Evolutionary conservation across 1,284 basidiomycete species (phyloP).

Genomic region (Pisolithus thermaeus): DNA sequence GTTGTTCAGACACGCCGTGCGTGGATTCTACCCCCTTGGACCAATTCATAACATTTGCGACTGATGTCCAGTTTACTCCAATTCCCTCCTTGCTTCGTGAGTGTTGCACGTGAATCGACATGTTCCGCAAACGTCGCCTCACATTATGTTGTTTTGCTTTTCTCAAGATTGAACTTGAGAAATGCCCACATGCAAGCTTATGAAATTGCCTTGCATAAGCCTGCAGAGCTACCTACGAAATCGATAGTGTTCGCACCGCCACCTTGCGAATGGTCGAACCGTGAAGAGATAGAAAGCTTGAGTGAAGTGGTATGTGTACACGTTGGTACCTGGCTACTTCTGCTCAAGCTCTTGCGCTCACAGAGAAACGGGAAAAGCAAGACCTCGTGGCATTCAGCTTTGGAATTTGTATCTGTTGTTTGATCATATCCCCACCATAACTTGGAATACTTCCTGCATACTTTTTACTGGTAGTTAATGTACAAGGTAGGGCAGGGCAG

Average conservation of each 20-base stretch:
- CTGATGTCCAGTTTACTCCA: neutral
- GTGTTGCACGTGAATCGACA: neutral
- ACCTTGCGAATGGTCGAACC: neutral
- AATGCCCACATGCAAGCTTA: neutral
- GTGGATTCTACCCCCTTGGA: neutral
- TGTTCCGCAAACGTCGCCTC: neutral
- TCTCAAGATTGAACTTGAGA: neutral
- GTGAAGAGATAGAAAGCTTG: neutral
- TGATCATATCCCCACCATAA: neutral
- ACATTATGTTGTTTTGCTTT: too few species aligned
- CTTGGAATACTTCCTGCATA: neutral
- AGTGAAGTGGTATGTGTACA: neutral
- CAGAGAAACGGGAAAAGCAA: too few species aligned
- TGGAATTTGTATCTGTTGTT: neutral
- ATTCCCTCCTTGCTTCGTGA: neutral
- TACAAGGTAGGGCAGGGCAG: too few species aligned
- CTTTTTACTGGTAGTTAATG: too few species aligned
- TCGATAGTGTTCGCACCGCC: slow-evolving; percentile 1
- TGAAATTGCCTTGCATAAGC: neutral
- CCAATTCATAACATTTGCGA: neutral
- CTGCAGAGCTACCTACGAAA: neutral
- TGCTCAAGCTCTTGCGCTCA: neutral
- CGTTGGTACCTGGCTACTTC: neutral
- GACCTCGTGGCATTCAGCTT: neutral
- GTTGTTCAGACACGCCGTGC: slow-evolving; percentile 7